Evolutionary conservation across 768 basidiomycete genomes (phyloP), one percentile per base, ranked within the genome.

Genomic region (Daedaleopsis nitida): DNA sequence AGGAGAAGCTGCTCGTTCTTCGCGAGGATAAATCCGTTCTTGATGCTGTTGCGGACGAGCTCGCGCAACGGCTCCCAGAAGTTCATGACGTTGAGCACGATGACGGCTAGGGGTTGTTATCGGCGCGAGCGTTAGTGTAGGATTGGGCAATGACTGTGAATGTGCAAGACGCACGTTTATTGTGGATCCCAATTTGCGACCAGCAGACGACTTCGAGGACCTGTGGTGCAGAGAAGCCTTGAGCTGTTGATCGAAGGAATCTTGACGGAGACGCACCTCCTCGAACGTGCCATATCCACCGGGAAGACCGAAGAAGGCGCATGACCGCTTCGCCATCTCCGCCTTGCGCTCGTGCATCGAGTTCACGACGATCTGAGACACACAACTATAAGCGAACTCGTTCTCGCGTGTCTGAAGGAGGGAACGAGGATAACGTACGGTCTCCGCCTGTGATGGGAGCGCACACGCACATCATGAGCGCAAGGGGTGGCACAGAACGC

Each of bases 211-310:
- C 95, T 74, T 98, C 96, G 32, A 97, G 74, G n/a, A 93, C 76
- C 90, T 93, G 65, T 5, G 44, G 23, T 5, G 10, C 1, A 7
- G 23, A 16, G 45, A 6, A 27, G 24, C 14, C 11, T 42, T 17
- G 11, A 11, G 11, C 3, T 42, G 39, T 7, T 23, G 24, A 39
- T 34, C 17, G 24, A 16, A 14, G 27, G 13, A 21, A 52, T 16
- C 5, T 23, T 16, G 57, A 72, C 61, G 39, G 39, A n/a, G 17
- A 11, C 39, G 2, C 34, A 88, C 91, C 83, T 98, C 96, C 75
- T 99, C 97, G 64, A 94, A 92, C 0, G 96, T 98, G 11, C 96
- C 96, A 70, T 86, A 97, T 0, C 96, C 96, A 19, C 96, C 96
- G 1, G 96, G 96, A 19, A 99, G 77, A 12, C 87, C 92, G 50